A percentile compares a stretch with the other conserved stretches of the same genome.
Conservation (phyloP, 2,329 filamentous ascomycete genomes). For the Xylariaceae sp. region DNA sequence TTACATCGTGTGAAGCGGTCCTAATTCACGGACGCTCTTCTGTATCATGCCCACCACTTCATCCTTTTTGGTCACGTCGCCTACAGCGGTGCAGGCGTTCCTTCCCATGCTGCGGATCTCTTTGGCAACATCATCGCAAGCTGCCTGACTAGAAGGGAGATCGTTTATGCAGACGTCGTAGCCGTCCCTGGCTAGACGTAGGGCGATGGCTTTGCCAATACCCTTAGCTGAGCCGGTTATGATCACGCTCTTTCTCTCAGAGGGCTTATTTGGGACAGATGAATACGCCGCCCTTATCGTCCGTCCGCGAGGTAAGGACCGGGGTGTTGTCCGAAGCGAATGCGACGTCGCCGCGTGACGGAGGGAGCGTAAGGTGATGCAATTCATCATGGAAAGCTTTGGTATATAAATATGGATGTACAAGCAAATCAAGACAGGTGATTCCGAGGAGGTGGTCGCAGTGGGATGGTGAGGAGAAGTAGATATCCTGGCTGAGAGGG, state of each 20-base stretch:
- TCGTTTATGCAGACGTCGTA: slow-evolving; percentile 64
- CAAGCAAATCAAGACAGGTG: too few species aligned
- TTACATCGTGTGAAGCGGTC: slow-evolving; percentile 40
- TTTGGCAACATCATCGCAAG: slow-evolving; percentile 46
- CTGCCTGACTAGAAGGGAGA: slow-evolving; percentile 45
- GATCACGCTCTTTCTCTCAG: slow-evolving; percentile 23
- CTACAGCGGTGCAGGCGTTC: slow-evolving; percentile 49
- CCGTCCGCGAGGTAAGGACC: neutral
- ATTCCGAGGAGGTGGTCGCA: too few species aligned
- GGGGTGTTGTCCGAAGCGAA: neutral
- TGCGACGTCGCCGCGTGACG: neutral
- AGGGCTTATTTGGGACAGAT: slow-evolving; percentile 18
- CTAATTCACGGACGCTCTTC: slow-evolving; percentile 46
- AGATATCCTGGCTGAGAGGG: too few species aligned
- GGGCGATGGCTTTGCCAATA: slow-evolving; percentile 57
- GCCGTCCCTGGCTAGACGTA: slow-evolving; percentile 58
- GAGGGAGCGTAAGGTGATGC: neutral
- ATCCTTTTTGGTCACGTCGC: slow-evolving; percentile 53
- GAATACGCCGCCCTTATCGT: slow-evolving; percentile 14
- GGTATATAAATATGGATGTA: neutral
- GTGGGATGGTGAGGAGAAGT: too few species aligned
- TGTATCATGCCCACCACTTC: slow-evolving; percentile 49
- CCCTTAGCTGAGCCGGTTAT: slow-evolving; percentile 29
- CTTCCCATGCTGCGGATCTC: slow-evolving; percentile 49
- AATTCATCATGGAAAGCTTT: neutral